These are phyloP conservation scores for Talaromyces liani DNA, from an alignment of 495 filamentous ascomycete species.

Conservation along the genomic window DNA sequence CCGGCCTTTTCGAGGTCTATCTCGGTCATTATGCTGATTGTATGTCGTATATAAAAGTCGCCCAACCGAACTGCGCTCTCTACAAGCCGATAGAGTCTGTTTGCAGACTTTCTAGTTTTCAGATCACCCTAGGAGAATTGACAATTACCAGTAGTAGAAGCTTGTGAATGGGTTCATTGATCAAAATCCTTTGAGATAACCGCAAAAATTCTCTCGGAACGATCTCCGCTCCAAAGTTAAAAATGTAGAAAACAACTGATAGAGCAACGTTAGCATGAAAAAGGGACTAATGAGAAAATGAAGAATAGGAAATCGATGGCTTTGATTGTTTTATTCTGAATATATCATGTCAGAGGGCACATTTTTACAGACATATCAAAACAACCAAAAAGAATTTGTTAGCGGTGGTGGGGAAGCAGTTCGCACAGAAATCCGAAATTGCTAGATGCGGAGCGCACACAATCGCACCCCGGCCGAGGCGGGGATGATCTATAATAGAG, in stretches of 20 bases:
- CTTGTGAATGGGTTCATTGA: not conserved
- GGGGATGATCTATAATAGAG: not conserved
- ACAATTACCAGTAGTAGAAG: not conserved
- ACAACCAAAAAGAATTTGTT: not conserved
- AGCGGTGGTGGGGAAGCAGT: not conserved
- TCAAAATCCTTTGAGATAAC: not conserved
- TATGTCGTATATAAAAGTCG: not conserved
- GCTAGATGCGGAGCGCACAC: not conserved
- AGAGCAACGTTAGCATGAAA: too few species aligned
- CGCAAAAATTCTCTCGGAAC: not conserved
- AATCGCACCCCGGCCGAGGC: not conserved
- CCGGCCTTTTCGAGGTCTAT: constrained; percentile 2
- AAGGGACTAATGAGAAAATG: not conserved
- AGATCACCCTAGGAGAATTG: not conserved
- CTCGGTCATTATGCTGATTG: not conserved
- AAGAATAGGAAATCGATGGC: not conserved
- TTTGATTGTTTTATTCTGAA: too few species aligned
- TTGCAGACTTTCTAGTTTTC: not conserved
- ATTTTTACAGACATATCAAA: not conserved
- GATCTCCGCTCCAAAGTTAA: not conserved
- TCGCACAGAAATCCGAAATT: constrained; percentile 8
- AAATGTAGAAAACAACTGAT: not conserved
- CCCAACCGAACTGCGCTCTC: not conserved
- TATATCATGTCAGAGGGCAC: not conserved
- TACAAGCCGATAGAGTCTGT: not conserved